Evolutionary conservation across 2,329 filamentous ascomycete genomes (phyloP).

Genomic region (Aquanectria penicillioides): DNA sequence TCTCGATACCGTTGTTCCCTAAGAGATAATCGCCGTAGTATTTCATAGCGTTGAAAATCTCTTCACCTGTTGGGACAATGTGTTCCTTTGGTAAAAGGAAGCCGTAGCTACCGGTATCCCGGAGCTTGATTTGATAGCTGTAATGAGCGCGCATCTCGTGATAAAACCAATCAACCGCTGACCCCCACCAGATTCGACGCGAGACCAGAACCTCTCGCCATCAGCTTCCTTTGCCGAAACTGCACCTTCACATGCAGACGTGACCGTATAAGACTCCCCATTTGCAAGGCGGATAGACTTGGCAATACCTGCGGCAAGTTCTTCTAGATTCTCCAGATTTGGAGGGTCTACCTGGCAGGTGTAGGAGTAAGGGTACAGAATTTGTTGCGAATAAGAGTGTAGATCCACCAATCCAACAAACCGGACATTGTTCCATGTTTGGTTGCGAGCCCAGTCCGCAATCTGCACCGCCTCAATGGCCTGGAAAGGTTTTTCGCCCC

Average conservation of each 20-base stretch:
- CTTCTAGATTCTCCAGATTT: constrained; percentile 89
- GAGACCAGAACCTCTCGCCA: constrained; percentile 40
- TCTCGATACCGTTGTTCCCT: constrained; percentile 74
- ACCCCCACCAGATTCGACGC: constrained; percentile 84
- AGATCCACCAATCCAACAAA: constrained; percentile 91
- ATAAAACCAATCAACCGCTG: constrained; percentile 95
- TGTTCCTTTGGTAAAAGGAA: constrained; percentile 88
- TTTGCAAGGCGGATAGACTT: constrained; percentile 88
- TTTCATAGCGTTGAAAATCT: constrained; percentile 83
- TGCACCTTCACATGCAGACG: constrained; percentile 87
- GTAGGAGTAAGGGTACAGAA: constrained; percentile 92
- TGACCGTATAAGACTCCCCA: constrained; percentile 79
- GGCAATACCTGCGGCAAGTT: constrained; percentile 86
- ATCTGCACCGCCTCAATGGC: constrained; percentile 80
- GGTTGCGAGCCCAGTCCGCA: constrained; percentile 83
- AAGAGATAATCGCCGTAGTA: constrained; percentile 85
- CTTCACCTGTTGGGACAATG: constrained; percentile 89
- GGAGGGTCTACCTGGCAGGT: constrained; percentile 82
- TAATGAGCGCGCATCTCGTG: constrained; percentile 84
- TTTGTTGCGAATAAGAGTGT: constrained; percentile 94
- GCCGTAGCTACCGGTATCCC: constrained; percentile 93
- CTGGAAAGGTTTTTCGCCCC: constrained; percentile 84
- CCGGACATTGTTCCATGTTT: constrained; percentile 76
- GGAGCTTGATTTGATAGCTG: constrained; percentile 92
- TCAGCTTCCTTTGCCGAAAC: constrained; percentile 50